Conservation (phyloP, 2,329 filamentous ascomycete species). For the Bimuria novae-zelandiae region DNA sequence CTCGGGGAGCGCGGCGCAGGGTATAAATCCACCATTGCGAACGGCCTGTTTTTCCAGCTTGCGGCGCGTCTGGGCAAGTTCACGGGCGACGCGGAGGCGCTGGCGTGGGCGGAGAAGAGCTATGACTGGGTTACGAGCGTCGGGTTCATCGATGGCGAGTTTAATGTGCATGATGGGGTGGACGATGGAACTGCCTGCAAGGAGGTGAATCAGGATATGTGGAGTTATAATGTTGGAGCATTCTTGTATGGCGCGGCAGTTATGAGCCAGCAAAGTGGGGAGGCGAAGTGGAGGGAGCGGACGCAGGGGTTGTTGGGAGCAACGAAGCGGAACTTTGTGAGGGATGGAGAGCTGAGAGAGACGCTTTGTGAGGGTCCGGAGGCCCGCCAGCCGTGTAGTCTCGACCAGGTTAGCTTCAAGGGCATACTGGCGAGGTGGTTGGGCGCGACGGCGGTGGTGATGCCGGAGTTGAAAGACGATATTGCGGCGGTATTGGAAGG, state of each 20-base stretch:
- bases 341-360: slow-evolving; percentile 53
- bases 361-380: slow-evolving; percentile 64
- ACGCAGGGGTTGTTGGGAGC: slow-evolving; percentile 44
- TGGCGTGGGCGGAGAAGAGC: slow-evolving; percentile 65
- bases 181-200: slow-evolving; percentile 37
- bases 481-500: slow-evolving; percentile 10
- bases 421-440: slow-evolving; percentile 33
- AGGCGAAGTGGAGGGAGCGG: slow-evolving; percentile 24
- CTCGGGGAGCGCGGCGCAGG: slow-evolving; percentile 70
- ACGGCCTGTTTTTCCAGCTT: slow-evolving; percentile 80
- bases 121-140: slow-evolving; percentile 60
- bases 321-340: slow-evolving; percentile 29
- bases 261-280: slow-evolving; percentile 26
- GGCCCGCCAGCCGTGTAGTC: slow-evolving; percentile 64
- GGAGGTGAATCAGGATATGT: too few relatives aligned
- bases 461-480: slow-evolving; percentile 22
- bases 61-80: slow-evolving; percentile 72
- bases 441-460: slow-evolving; percentile 27
- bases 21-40: slow-evolving; percentile 81
- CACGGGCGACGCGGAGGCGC: slow-evolving; percentile 58
- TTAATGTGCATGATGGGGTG: slow-evolving; percentile 59
- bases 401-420: slow-evolving; percentile 73
- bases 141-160: slow-evolving; percentile 54
- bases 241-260: slow-evolving; percentile 55
- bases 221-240: slow-evolving; percentile 57